A percentile compares a stretch with the other conserved stretches of the same genome.
Evolutionary conservation across 2,329 filamentous ascomycete genomes (phyloP).

Genomic region (Pezicula rhizophila): DNA sequence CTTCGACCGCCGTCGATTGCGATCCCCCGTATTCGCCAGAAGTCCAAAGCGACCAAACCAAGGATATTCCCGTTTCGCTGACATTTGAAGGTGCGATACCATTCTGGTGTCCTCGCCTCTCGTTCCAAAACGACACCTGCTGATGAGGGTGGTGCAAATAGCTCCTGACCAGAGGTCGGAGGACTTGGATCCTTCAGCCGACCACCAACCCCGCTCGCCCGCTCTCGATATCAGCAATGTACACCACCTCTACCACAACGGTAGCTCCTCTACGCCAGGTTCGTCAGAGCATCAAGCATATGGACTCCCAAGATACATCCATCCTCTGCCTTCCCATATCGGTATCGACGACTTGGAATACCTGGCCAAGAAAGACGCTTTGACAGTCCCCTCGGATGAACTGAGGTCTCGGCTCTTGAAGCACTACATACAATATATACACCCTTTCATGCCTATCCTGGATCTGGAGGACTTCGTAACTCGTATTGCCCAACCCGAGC

Average conservation of each 20-base stretch:
- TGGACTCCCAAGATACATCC: slow-evolving; percentile 70
- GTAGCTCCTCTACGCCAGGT: too few relatives aligned
- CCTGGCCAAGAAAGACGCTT: slow-evolving; percentile 72
- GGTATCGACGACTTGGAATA: slow-evolving; percentile 77
- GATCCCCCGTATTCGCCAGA: neutral
- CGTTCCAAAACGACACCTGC: too few relatives aligned
- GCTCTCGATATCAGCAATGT: too few relatives aligned
- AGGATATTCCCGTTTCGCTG: too few relatives aligned
- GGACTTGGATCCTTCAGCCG: too few relatives aligned
- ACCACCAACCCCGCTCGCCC: too few relatives aligned
- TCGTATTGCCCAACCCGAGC: slow-evolving; percentile 44
- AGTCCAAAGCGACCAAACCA: neutral
- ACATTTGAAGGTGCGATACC: too few relatives aligned
- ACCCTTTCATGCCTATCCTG: slow-evolving; percentile 84
- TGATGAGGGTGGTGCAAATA: too few relatives aligned
- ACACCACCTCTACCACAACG: too few relatives aligned
- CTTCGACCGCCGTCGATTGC: neutral
- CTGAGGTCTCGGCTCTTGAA: slow-evolving; percentile 75
- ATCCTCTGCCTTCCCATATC: slow-evolving; percentile 69
- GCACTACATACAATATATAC: slow-evolving; percentile 78
- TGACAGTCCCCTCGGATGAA: slow-evolving; percentile 62
- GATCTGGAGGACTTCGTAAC: slow-evolving; percentile 54
- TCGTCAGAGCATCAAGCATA: slow-evolving; percentile 50
- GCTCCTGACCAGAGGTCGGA: too few relatives aligned
- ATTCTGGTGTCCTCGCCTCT: too few relatives aligned